These are phyloP conservation scores for Rhizopus arrhizus DNA, from an alignment of 371 early-diverging fungal species.

Conservation along the genomic window DNA sequence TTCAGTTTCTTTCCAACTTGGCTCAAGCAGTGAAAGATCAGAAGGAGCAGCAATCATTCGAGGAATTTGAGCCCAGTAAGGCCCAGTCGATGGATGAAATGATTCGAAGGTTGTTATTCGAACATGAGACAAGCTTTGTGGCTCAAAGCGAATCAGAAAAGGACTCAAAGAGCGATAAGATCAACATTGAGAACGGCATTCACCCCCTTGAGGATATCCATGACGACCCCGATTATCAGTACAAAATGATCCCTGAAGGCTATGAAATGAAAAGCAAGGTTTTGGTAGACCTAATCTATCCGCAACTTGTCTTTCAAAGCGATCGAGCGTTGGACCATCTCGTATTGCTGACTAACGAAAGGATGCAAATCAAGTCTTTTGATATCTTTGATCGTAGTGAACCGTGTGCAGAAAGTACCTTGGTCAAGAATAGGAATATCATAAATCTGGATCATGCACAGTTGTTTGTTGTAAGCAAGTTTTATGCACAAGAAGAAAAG, in stretches of 20 bases:
- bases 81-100: slow-evolving; percentile 41
- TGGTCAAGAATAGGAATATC: slow-evolving; percentile 65
- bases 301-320: slow-evolving; percentile 64
- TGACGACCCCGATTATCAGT: slow-evolving; percentile 38
- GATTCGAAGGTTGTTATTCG: slow-evolving; percentile 54
- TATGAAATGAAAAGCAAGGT: slow-evolving; percentile 52
- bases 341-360: slow-evolving; percentile 60
- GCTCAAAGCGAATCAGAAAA: slow-evolving; percentile 56
- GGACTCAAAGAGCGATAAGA: slow-evolving; percentile 7
- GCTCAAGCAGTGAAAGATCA: slow-evolving; percentile 31
- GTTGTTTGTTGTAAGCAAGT: slow-evolving; percentile 61
- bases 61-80: too few relatives aligned
- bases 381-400: slow-evolving; percentile 47
- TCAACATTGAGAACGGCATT: slow-evolving; percentile 5
- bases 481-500: slow-evolving; percentile 42
- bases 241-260: slow-evolving; percentile 42
- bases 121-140: slow-evolving; percentile 44
- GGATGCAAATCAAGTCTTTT: slow-evolving; percentile 55
- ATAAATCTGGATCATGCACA: slow-evolving; percentile 44
- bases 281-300: slow-evolving; percentile 60
- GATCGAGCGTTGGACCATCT: slow-evolving; percentile 22
- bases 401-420: slow-evolving; percentile 30
- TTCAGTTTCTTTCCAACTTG: slow-evolving; percentile 34
- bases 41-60: not conserved
- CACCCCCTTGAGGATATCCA: slow-evolving; percentile 4